These are phyloP conservation scores for Apiotrichum sp. DNA, from an alignment of 1,284 basidiomycete genomes.

Conservation along the genomic window DNA sequence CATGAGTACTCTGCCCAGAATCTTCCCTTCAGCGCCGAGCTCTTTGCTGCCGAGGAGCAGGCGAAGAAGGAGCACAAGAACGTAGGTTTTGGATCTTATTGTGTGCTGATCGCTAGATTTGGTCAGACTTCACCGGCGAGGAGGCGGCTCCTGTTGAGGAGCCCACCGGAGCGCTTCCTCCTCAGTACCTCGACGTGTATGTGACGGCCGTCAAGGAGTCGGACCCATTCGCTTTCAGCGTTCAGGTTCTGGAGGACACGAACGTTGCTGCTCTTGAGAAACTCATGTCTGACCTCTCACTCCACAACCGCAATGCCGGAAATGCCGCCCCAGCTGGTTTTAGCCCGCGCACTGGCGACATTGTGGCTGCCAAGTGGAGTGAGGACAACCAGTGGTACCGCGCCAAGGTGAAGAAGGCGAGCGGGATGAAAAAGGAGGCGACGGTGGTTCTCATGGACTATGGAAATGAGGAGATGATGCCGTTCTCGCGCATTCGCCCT, in stretches of 20 bases:
- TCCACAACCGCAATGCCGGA: slow-evolving; percentile 66
- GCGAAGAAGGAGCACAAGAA: slow-evolving; percentile 71
- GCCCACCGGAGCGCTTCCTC: slow-evolving; percentile 56
- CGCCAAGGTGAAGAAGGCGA: slow-evolving; percentile 74
- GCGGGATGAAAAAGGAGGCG: slow-evolving; percentile 65
- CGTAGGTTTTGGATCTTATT: slow-evolving; percentile 50
- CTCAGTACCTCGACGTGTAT: slow-evolving; percentile 85
- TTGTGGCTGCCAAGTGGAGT: slow-evolving; percentile 66
- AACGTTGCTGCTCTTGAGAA: slow-evolving; percentile 84
- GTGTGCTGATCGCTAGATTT: slow-evolving; percentile 55
- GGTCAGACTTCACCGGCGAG: slow-evolving; percentile 69
- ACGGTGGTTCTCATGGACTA: slow-evolving; percentile 49
- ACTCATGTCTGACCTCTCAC: slow-evolving; percentile 86
- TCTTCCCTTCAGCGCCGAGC: slow-evolving; percentile 67
- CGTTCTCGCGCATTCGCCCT: slow-evolving; percentile 64
- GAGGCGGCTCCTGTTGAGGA: slow-evolving; percentile 46
- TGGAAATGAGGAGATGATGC: slow-evolving; percentile 78
- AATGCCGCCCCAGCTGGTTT: slow-evolving; percentile 58
- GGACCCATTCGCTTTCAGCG: slow-evolving; percentile 75
- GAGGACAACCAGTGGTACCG: slow-evolving; percentile 87
- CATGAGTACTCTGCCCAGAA: slow-evolving; percentile 82
- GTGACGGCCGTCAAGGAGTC: slow-evolving; percentile 80
- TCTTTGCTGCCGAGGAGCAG: slow-evolving; percentile 78
- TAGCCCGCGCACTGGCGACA: slow-evolving; percentile 71
- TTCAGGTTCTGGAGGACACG: slow-evolving; percentile 77